These are phyloP conservation scores for Poa annua DNA, from an alignment of 176 grass and related monocot genomes.

Conservation along the genomic window DNA sequence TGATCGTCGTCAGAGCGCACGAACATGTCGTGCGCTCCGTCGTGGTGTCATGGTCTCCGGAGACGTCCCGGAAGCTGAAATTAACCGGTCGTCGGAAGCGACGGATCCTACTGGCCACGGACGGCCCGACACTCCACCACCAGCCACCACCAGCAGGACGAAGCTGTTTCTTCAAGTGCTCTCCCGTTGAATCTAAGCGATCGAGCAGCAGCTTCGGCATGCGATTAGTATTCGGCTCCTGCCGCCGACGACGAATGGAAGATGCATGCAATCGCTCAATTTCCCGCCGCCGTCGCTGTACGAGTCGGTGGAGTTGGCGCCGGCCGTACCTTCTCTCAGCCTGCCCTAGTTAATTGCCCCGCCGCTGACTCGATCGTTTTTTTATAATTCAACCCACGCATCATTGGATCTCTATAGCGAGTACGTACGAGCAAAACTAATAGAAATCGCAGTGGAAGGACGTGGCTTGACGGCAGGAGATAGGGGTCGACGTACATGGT, in stretches of 20 bases:
- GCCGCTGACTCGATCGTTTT: not conserved
- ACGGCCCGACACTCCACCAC: not conserved
- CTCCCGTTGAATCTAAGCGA: slow-evolving; percentile 10
- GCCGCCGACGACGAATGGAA: not conserved
- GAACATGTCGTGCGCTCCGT: not conserved
- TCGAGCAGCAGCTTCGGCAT: not conserved
- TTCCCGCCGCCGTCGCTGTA: slow-evolving; percentile 8
- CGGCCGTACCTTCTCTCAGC: not conserved
- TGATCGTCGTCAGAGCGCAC: not conserved
- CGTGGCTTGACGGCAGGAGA: not conserved
- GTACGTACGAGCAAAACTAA: not conserved
- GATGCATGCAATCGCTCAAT: not conserved
- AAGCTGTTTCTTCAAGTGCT: slow-evolving; percentile 43
- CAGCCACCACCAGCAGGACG: not conserved
- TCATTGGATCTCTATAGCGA: not conserved
- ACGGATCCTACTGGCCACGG: slow-evolving; percentile 20
- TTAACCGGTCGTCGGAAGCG: slow-evolving; percentile 47
- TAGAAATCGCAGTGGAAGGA: too few species aligned
- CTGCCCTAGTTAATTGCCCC: not conserved
- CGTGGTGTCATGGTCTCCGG: slow-evolving; percentile 15
- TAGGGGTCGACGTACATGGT: not conserved
- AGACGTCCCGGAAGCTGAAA: slow-evolving; percentile 47
- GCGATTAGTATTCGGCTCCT: not conserved
- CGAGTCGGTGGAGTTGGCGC: not conserved
- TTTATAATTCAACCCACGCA: not conserved